phyloP scores from a whole-genome alignment of 2,329 filamentous ascomycete species.

The Geoglossum cookeanum region DNA sequence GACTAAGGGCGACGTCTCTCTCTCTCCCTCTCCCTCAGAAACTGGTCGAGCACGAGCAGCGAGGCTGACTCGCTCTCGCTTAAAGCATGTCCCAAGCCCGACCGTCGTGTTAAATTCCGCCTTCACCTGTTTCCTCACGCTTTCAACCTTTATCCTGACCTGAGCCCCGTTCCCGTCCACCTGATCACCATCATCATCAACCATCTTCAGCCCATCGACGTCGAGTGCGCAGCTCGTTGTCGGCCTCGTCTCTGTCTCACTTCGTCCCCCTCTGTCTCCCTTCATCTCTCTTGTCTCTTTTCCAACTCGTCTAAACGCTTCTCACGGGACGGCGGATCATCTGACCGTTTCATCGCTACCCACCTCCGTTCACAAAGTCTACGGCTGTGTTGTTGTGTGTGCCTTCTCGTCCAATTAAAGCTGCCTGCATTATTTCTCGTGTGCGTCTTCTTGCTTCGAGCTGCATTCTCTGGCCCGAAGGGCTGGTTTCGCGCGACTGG shows the following conservation, averaged over 20 bases:
- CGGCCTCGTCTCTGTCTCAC: background rate
- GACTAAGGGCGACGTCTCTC: background rate
- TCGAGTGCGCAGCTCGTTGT: background rate
- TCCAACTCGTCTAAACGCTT: background rate
- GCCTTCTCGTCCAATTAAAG: background rate
- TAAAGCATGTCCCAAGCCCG: background rate
- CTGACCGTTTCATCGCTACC: background rate
- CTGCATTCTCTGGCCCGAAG: background rate
- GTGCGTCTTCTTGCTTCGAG: background rate
- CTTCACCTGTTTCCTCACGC: background rate
- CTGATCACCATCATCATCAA: background rate
- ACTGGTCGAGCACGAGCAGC: background rate
- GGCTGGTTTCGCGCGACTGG: background rate
- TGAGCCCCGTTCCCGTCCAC: background rate
- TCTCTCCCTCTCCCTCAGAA: background rate
- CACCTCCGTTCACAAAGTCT: background rate
- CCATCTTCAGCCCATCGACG: background rate
- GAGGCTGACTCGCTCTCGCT: background rate
- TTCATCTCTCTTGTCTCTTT: background rate
- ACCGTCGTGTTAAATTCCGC: background rate
- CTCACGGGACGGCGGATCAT: constrained; percentile 1
- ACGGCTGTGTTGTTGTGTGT: background rate
- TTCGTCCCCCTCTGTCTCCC: background rate
- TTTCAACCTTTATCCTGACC: background rate
- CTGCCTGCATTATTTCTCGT: background rate